Evolutionary conservation across 1,284 basidiomycete species (phyloP).

Genomic region (Boletus putidus): DNA sequence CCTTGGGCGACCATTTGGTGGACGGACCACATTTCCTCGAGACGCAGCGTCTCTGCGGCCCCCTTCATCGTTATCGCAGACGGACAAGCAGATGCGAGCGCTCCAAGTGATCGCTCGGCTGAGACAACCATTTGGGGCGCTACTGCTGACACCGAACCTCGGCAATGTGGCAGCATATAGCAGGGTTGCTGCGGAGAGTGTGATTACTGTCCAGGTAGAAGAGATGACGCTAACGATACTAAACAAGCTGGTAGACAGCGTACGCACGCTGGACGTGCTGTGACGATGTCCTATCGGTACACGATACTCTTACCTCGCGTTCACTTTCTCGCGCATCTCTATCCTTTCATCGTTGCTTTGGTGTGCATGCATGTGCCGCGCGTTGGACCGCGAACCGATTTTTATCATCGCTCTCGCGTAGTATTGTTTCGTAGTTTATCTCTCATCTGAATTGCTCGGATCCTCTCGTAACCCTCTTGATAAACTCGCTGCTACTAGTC

Average conservation of each 20-base stretch:
- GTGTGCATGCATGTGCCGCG: neutral
- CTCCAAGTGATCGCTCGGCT: neutral
- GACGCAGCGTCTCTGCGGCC: neutral
- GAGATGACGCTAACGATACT: neutral
- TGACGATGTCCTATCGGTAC: neutral
- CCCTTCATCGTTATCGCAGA: neutral
- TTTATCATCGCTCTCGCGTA: too few species aligned
- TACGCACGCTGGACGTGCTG: neutral
- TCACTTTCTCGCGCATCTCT: neutral
- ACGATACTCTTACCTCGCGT: neutral
- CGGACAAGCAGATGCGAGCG: neutral
- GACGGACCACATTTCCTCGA: too few species aligned
- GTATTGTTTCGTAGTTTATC: too few species aligned
- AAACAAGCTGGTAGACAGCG: neutral
- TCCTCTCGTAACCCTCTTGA: too few species aligned
- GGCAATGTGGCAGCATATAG: neutral
- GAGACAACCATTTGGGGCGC: neutral
- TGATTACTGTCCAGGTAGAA: neutral
- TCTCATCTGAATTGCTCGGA: too few species aligned
- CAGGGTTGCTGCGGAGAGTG: constrained; percentile 7
- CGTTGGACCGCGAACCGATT: too few species aligned
- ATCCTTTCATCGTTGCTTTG: neutral
- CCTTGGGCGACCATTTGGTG: neutral
- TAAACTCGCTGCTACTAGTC: too few species aligned
- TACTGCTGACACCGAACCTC: neutral